Base-by-base conservation (phyloP, 2,329 filamentous ascomycete genomes). In the Rutstroemia sp. region DNA sequence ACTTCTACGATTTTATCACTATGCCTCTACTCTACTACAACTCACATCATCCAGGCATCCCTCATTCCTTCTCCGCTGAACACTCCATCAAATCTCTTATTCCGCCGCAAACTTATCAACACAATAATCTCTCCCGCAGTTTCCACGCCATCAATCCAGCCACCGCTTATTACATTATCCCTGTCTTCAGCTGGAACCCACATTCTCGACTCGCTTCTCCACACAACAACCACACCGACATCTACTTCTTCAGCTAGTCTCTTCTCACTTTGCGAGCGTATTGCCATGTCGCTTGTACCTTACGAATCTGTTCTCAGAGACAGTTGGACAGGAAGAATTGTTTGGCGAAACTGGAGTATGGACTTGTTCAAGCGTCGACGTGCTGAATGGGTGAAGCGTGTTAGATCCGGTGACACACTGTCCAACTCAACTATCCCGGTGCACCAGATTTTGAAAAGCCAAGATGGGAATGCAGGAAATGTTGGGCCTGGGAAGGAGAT, bases 271-370 rank as follows among this genome's bases (percentile, higher is more conserved):
- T 81, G 85, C 56, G 84, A 89, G 69, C 76, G 82, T 45, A 78
- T 89, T 58, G 84, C 84, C 2, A 76, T 82, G 61, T 81, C 87
- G 62, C 73, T 89, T 9, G 72, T 76, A 0, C 73, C 78, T 54
- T 77, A 81, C 56, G 86, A 88, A 66, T 69, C 73, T n/a, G 65
- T 72, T 0, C 69, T 89, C 17, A 77, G 85, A n/a, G 83, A 87
- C 57, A 84, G 80, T 1, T 80, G 78, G 38, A 76, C 82, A 21
- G 86, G 86, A 2, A 74, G 85, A 37, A 83, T 82, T 3, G 84
- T 89, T 10, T 88, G 85, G 84, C 77, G 82, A 61, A 89, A 88
- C 65, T 89, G 86, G 86, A 79, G 76, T 38, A 85, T 89, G 80
- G 86, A 89, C 69, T 70, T 86, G 5, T 89, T 85, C 70, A 86